Evolutionary conservation across 331 rosid genomes (phyloP), one percentile per base, ranked within the genome.

Genomic region (Ulmus americana): DNA sequence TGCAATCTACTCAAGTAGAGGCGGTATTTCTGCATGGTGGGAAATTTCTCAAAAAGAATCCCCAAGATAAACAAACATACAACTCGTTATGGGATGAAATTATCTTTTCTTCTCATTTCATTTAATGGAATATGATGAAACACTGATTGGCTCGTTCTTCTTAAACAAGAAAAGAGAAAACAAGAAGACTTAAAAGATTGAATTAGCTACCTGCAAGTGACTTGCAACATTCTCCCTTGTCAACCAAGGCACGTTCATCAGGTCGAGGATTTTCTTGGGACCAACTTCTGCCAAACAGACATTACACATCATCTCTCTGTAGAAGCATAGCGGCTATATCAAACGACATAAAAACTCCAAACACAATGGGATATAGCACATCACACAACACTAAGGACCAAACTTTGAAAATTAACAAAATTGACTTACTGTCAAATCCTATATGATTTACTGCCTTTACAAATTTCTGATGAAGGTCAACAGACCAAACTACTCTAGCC

Each of bases 401-500:
- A 40, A 57, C 48, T 72, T 61, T 39, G 10, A 20, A 48, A 53
- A 39, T 52, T 12, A 40, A 72, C 28, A 39, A 28, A 22, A 47
- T 7, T 12, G 57, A 79, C 99, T 81, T 84, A 94, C 99, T 94
- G 77, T 90, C 95, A 68, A 94, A 85, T 35, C 97, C 99, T 64
- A 94, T 94, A 57, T 84, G 97, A 67, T 94, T 82, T 64, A 94
- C 99, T 2, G 99, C 99, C 73, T 85, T 90, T 15, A 94, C 99
- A 68, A 94, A 94, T 80, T 94, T 87, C 80, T 94, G 99, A 75
- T 94, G 99, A 68, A 94, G 97, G 73, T 94, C 99, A 1, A 94
- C 86, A 16, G 97, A 90, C 99, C 99, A 94, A 65, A 94, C 96
- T 18, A 94, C 97, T 77, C 99, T 82, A 55, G 97, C 90, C 80